These are phyloP conservation scores for sunflower (Helianthus annuus) DNA, from an alignment of 129 eudicot species.

Conservation along the genomic window DNA sequence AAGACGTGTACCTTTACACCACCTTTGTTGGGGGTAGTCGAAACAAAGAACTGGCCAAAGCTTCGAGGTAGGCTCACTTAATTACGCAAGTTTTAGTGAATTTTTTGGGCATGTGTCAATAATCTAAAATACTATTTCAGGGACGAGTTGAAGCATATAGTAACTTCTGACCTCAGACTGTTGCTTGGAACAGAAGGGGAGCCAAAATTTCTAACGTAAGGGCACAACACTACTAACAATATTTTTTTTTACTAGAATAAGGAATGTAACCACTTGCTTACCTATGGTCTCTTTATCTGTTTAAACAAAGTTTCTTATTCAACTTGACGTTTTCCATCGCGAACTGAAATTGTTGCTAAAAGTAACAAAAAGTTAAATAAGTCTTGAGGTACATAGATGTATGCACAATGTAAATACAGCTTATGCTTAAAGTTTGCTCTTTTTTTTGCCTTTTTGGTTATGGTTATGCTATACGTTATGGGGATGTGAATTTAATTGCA, in stretches of 20 bases:
- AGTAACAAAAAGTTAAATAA: not conserved
- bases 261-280: not conserved
- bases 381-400: not conserved
- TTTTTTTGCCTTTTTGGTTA: not conserved
- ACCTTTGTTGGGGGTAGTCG: constrained; percentile 97
- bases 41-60: constrained; percentile 87
- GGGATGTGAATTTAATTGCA: constrained; percentile 40
- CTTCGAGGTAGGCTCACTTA: constrained; percentile 61
- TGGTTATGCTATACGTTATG: constrained; percentile 1
- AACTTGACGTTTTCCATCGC: constrained; percentile 3
- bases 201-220: constrained; percentile 72
- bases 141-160: constrained; percentile 85
- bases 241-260: not conserved
- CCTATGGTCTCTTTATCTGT: not conserved
- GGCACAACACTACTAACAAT: constrained; percentile 1
- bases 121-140: constrained; percentile 30
- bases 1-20: constrained; percentile 77
- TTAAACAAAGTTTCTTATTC: not conserved
- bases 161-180: constrained; percentile 81
- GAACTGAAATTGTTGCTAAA: constrained; percentile 16
- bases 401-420: constrained; percentile 4
- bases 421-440: not conserved
- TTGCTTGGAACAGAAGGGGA: constrained; percentile 90
- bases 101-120: not conserved
- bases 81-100: not conserved